Evolutionary conservation across 2,329 filamentous ascomycete species (phyloP).

Genomic region (Ophiostoma tasmaniense): DNA sequence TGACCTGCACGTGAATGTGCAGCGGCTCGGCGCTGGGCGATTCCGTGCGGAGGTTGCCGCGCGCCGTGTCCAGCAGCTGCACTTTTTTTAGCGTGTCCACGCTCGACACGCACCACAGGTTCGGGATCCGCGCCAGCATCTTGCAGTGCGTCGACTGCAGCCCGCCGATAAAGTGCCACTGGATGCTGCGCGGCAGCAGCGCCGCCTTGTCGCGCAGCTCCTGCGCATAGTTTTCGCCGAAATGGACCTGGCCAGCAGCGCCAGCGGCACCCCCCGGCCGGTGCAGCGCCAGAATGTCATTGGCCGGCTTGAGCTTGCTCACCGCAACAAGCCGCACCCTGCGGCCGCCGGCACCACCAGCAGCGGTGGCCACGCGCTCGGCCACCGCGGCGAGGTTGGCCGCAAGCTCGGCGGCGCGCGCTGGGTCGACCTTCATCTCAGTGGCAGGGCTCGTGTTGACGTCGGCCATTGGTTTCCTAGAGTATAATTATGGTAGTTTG

Average conservation of each 20-base stretch:
- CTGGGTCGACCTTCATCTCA: slow-evolving; percentile 54
- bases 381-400: slow-evolving; percentile 54
- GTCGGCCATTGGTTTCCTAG: slow-evolving; percentile 8
- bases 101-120: slow-evolving; percentile 85
- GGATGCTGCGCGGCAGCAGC: slow-evolving; percentile 65
- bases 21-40: slow-evolving; percentile 35
- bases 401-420: slow-evolving; percentile 53
- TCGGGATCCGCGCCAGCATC: slow-evolving; percentile 73
- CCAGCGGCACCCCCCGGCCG: slow-evolving; percentile 29
- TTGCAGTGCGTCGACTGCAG: slow-evolving; percentile 89
- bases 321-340: slow-evolving; percentile 81
- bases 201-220: slow-evolving; percentile 81
- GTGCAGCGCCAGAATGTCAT: slow-evolving; percentile 81
- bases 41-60: slow-evolving; percentile 31
- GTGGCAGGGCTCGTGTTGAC: slow-evolving; percentile 2
- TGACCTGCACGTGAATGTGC: slow-evolving; percentile 83
- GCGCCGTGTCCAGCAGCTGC: slow-evolving; percentile 66
- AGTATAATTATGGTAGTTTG: background rate
- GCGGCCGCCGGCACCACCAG: slow-evolving; percentile 11
- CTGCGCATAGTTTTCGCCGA: slow-evolving; percentile 94
- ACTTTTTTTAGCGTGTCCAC: slow-evolving; percentile 87
- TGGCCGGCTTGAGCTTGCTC: slow-evolving; percentile 89
- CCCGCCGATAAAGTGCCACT: slow-evolving; percentile 95
- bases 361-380: slow-evolving; percentile 45
- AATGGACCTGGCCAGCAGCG: slow-evolving; percentile 58